These are phyloP conservation scores for Andrographis paniculata DNA, from an alignment of 305 asterid species.

Conservation along the genomic window DNA sequence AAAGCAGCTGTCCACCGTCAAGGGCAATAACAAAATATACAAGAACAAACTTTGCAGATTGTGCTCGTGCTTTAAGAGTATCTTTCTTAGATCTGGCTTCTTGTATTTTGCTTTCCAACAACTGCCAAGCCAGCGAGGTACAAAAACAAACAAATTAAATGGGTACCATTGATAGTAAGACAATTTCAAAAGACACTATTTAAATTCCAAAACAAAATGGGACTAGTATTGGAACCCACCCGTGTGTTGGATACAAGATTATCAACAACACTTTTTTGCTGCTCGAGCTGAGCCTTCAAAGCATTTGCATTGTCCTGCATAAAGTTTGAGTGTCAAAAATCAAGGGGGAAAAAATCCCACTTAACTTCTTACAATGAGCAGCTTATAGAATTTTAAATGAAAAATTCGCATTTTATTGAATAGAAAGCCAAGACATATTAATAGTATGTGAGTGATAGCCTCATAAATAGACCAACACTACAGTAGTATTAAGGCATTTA, in stretches of 20 bases:
- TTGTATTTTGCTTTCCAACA: slow-evolving; percentile 93
- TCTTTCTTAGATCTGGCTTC: slow-evolving; percentile 95
- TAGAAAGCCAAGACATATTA: too few relatives aligned
- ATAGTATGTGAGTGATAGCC: too few relatives aligned
- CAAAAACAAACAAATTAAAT: slow-evolving; percentile 10
- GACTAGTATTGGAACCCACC: slow-evolving; percentile 63
- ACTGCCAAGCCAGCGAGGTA: slow-evolving; percentile 34
- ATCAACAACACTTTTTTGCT: slow-evolving; percentile 76
- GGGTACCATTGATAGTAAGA: not conserved
- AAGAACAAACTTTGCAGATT: slow-evolving; percentile 80
- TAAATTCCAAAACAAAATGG: slow-evolving; percentile 13
- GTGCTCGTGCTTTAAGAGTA: slow-evolving; percentile 97
- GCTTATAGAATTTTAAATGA: too few relatives aligned
- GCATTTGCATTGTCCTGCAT: slow-evolving; percentile 84
- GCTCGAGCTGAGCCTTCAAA: slow-evolving; percentile 81
- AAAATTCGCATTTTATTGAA: too few relatives aligned
- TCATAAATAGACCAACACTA: too few relatives aligned
- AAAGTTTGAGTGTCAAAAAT: slow-evolving; percentile 10
- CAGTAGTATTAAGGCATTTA: too few relatives aligned
- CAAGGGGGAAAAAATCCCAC: slow-evolving; percentile 2
- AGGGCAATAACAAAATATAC: slow-evolving; percentile 2
- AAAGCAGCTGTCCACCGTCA: not conserved
- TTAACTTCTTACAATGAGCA: not conserved
- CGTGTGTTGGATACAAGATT: slow-evolving; percentile 84
- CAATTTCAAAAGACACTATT: slow-evolving; percentile 11